Conservation (phyloP, 306 rosid genomes). For the Quercus dentata region DNA sequence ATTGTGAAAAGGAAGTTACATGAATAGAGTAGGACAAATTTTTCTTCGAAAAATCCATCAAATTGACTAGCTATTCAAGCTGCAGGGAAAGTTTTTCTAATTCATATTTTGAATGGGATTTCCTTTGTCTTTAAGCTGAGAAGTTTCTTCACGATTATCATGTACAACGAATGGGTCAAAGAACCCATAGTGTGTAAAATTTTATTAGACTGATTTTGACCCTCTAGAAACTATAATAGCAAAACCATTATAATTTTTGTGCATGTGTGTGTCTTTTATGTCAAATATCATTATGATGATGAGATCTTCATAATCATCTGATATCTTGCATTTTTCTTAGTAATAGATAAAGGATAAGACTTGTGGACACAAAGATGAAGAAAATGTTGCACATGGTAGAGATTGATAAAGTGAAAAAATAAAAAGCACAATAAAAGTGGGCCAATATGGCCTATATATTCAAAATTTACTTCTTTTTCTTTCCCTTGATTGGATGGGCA, state of each 20-base stretch:
- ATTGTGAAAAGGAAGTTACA: neutral
- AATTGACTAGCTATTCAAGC: constrained; percentile 13
- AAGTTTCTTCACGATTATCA: constrained; percentile 22
- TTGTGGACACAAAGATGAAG: constrained; percentile 17
- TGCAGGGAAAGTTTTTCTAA: neutral
- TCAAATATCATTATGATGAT: constrained; percentile 11
- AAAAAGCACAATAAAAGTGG: constrained; percentile 46
- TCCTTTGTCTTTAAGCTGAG: neutral
- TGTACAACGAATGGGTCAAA: constrained; percentile 3
- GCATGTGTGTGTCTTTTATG: neutral
- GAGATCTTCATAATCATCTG: constrained; percentile 21
- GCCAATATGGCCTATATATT: constrained; percentile 42
- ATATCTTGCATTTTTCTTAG: constrained; percentile 4
- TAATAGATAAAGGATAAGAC: constrained; percentile 2
- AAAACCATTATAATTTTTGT: neutral
- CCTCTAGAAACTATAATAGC: constrained; percentile 25
- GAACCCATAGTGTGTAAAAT: neutral
- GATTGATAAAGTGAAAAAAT: constrained; percentile 34
- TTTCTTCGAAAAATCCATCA: neutral
- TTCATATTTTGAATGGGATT: neutral
- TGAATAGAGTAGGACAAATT: neutral
- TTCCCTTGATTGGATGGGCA: constrained; percentile 28
- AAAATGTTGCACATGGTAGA: constrained; percentile 39
- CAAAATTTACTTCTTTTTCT: constrained; percentile 22
- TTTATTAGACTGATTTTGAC: constrained; percentile 18